Conservation (phyloP, 441 rosid species). For the Croton laevigatus region DNA sequence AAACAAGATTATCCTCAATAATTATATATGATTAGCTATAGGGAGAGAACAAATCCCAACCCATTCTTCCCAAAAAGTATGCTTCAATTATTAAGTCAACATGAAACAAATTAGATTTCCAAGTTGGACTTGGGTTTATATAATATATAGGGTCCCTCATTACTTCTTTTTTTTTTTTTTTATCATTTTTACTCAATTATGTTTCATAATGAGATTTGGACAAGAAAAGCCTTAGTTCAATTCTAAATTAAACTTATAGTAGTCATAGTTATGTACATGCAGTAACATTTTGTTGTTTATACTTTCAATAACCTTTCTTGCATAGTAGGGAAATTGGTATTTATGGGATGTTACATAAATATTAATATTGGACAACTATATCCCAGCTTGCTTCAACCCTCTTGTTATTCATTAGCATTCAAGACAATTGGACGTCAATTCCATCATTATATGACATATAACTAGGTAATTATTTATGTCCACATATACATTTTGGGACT, state of each 20-base stretch:
- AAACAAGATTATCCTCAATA: conserved; percentile 11
- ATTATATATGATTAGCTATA: neutral
- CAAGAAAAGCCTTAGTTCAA: neutral
- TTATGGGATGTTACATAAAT: neutral
- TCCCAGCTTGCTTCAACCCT: no score
- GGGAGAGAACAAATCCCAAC: conserved; percentile 1
- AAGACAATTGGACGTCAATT: no score
- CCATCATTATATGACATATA: no score
- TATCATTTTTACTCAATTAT: neutral
- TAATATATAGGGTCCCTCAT: conserved; percentile 2
- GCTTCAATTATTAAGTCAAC: conserved; percentile 6
- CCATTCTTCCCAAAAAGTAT: neutral
- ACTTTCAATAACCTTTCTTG: no score
- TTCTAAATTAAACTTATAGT: neutral
- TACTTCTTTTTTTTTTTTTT: neutral
- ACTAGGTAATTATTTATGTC: no score
- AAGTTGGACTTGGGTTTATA: conserved; percentile 12
- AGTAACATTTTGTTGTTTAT: no score
- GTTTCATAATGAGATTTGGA: neutral
- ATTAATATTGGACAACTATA: no score
- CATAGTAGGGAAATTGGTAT: no score
- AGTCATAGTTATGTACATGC: no score
- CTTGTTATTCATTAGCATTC: no score
- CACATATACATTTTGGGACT: no score
- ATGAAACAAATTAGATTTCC: conserved; percentile 6